These are phyloP conservation scores for Thraustochytrium striatum DNA, from an alignment of 352 stramenopile genomes.

Conservation along the genomic window DNA sequence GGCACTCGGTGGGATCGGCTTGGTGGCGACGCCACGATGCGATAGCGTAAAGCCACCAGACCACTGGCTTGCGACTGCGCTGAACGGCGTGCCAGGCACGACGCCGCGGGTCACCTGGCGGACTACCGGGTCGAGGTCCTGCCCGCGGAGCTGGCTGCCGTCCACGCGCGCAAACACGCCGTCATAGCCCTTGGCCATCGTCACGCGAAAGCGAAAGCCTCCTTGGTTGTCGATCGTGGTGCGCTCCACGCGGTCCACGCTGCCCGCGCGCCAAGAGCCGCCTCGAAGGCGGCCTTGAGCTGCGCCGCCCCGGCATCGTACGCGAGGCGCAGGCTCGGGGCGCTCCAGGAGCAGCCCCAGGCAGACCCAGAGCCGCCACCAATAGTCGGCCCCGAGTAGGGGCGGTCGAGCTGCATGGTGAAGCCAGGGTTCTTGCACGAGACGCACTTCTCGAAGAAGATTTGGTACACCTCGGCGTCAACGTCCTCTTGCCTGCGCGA, in stretches of 20 bases:
- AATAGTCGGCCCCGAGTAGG: constrained; percentile 12
- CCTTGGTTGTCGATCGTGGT: background rate
- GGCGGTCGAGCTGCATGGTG: constrained; percentile 11
- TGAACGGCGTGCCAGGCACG: background rate
- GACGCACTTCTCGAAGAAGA: constrained; percentile 3
- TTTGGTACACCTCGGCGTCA: background rate
- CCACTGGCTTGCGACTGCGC: background rate
- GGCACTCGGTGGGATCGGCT: background rate
- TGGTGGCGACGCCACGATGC: background rate
- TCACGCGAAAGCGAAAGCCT: background rate
- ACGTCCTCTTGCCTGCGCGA: too few relatives aligned
- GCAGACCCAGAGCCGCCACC: background rate
- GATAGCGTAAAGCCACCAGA: background rate
- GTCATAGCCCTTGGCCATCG: background rate
- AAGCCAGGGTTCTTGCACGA: background rate
- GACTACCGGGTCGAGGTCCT: background rate
- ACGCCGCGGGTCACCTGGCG: background rate
- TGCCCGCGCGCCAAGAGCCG: background rate
- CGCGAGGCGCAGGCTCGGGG: background rate
- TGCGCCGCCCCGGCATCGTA: background rate
- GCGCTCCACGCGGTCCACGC: constrained; percentile 6
- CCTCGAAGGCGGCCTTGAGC: constrained; percentile 14
- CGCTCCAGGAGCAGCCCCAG: constrained; percentile 18
- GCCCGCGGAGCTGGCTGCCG: background rate
- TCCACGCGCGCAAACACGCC: constrained; percentile 9